Evolutionary conservation across 2,329 filamentous ascomycete genomes (phyloP).

Genomic region (Ophiocordyceps camponoti-rufipedis): DNA sequence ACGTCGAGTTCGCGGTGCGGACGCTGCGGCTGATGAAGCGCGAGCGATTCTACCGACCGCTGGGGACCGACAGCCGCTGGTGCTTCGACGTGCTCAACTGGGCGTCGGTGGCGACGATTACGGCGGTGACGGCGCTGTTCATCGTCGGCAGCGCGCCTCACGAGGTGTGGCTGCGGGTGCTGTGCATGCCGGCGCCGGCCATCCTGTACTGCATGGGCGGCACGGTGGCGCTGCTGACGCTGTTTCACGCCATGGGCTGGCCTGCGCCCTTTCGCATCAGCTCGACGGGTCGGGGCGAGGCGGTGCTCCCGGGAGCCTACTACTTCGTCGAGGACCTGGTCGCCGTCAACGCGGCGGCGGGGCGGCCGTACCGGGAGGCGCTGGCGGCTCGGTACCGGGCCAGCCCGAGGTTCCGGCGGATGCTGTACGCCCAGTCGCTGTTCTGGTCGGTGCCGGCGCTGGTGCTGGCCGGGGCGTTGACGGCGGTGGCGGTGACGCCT

Average conservation of each 20-base stretch:
- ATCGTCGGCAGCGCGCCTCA: constrained; percentile 32
- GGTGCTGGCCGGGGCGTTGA: constrained; percentile 17
- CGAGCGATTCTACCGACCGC: constrained; percentile 28
- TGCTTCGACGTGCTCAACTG: constrained; percentile 30
- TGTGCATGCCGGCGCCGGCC: constrained; percentile 31
- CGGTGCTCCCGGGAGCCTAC: constrained; percentile 40
- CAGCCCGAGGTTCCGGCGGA: constrained; percentile 20
- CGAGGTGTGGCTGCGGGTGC: constrained; percentile 26
- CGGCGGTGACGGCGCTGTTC: constrained; percentile 28
- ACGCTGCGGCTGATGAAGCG: constrained; percentile 28
- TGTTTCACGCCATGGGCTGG: constrained; percentile 18
- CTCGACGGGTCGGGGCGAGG: constrained; percentile 38
- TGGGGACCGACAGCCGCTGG: constrained; percentile 27
- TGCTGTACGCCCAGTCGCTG: constrained; percentile 20
- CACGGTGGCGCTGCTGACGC: constrained; percentile 18
- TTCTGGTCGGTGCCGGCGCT: constrained; percentile 23
- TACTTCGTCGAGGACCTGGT: constrained; percentile 51
- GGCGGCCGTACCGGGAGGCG: constrained; percentile 22
- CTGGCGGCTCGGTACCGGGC: constrained; percentile 22
- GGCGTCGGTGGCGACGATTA: constrained; percentile 27
- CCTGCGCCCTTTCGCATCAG: constrained; percentile 43
- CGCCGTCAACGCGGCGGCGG: constrained; percentile 44
- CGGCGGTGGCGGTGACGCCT: constrained; percentile 16
- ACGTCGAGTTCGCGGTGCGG: constrained; percentile 31
- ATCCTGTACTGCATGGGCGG: constrained; percentile 29